Percentiles rank a stretch among this genome's conserved stretches.
These are phyloP conservation scores for Cyclostephanos tholiformis DNA, from an alignment of 108 stramenopile genomes.

Conservation along the genomic window DNA sequence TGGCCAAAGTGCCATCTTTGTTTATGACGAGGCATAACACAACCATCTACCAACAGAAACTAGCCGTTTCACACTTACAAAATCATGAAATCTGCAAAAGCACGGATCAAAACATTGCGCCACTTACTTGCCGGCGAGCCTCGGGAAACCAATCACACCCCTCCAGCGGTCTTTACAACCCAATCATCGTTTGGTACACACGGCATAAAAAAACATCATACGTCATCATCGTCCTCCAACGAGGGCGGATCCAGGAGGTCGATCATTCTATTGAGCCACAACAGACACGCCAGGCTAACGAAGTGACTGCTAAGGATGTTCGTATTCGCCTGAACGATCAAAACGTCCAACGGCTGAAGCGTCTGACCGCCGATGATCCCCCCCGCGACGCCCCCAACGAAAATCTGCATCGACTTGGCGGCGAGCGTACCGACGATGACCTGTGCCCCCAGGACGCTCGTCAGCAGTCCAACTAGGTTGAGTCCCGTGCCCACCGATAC, in stretches of 20 bases:
- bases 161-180: too few relatives aligned
- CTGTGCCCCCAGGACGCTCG: slow-evolving; percentile 84
- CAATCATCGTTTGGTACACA: too few relatives aligned
- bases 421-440: slow-evolving; percentile 91
- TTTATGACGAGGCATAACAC: too few relatives aligned
- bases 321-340: slow-evolving; percentile 94
- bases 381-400: slow-evolving; percentile 41
- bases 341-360: slow-evolving; percentile 85
- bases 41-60: too few relatives aligned
- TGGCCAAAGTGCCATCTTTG: too few relatives aligned
- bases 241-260: slow-evolving; percentile 73
- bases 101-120: too few relatives aligned
- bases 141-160: too few relatives aligned
- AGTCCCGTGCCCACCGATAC: slow-evolving; percentile 69
- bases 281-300: slow-evolving; percentile 68
- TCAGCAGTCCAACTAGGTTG: slow-evolving; percentile 85
- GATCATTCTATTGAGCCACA: slow-evolving; percentile 68
- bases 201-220: too few relatives aligned
- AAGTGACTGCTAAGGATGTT: slow-evolving; percentile 91
- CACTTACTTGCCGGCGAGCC: too few relatives aligned
- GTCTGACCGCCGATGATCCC: slow-evolving; percentile 49
- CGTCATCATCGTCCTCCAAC: slow-evolving; percentile 50
- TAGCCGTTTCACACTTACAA: too few relatives aligned
- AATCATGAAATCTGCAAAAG: too few relatives aligned
- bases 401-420: slow-evolving; percentile 71